These are phyloP conservation scores for Theobroma grandiflorum DNA, from an alignment of 441 rosid species.

Conservation along the genomic window DNA sequence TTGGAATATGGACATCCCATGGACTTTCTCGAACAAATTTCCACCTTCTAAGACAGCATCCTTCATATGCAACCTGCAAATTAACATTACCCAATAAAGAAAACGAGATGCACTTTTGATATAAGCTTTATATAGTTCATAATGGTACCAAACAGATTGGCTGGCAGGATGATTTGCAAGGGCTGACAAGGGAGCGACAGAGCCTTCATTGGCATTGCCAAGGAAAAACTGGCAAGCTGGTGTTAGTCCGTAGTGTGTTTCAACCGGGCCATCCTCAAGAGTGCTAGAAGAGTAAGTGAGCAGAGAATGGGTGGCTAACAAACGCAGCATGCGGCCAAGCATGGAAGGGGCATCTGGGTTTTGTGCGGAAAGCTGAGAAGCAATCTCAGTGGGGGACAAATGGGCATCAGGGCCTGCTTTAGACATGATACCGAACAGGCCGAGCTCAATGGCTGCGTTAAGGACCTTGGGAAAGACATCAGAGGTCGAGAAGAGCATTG, in stretches of 20 bases:
- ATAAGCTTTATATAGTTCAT: no score
- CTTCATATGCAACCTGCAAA: no score
- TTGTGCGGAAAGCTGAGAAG: slow-evolving; percentile 27
- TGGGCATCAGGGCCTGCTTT: slow-evolving; percentile 21
- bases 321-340: background rate
- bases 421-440: slow-evolving; percentile 37
- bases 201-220: background rate
- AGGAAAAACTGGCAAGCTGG: background rate
- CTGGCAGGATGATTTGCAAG: no score
- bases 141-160: no score
- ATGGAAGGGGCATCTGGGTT: slow-evolving; percentile 37
- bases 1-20: no score
- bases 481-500: background rate
- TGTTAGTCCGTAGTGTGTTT: background rate
- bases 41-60: no score
- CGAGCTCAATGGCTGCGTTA: slow-evolving; percentile 38
- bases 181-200: no score
- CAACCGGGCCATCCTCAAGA: no score
- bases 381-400: slow-evolving; percentile 29
- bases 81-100: no score
- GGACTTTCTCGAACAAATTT: no score
- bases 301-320: background rate
- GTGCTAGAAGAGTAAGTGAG: background rate
- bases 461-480: slow-evolving; percentile 39
- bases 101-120: no score